A percentile compares a stretch with the other conserved stretches of the same genome.
These are phyloP conservation scores for Lophium mytilinum DNA, from an alignment of 495 filamentous ascomycete species.

Conservation along the genomic window DNA sequence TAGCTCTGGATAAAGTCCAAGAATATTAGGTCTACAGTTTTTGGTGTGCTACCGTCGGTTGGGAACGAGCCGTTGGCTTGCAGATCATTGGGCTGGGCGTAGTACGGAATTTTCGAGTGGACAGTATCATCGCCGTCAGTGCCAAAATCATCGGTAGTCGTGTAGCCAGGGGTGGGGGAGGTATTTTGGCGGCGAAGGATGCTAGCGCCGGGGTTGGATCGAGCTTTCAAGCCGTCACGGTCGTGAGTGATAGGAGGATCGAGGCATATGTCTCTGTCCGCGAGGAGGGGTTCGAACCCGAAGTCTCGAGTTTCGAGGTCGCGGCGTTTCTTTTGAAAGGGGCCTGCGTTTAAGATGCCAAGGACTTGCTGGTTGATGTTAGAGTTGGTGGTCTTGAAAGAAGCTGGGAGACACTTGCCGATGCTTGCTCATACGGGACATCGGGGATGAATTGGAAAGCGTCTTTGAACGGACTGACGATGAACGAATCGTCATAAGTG, in stretches of 20 bases:
- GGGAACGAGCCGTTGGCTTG: slow-evolving; percentile 32
- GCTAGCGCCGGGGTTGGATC: slow-evolving; percentile 1
- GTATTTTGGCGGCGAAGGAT: slow-evolving; percentile 37
- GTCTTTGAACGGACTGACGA: slow-evolving; percentile 34
- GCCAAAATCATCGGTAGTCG: slow-evolving; percentile 39
- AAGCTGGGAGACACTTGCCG: background rate
- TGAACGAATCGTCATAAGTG: slow-evolving; percentile 35
- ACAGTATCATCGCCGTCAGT: slow-evolving; percentile 34
- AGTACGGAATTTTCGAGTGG: slow-evolving; percentile 27
- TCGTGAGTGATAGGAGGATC: slow-evolving; percentile 31
- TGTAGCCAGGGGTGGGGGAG: slow-evolving; percentile 33
- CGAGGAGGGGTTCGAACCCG: slow-evolving; percentile 26
- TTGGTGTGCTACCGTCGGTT: slow-evolving; percentile 22
- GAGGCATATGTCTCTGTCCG: slow-evolving; percentile 35
- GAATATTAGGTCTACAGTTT: slow-evolving; percentile 32
- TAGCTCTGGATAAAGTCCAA: slow-evolving; percentile 28
- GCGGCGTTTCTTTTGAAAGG: slow-evolving; percentile 35
- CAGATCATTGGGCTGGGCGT: slow-evolving; percentile 19
- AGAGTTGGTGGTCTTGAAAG: background rate
- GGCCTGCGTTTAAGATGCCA: slow-evolving; percentile 35
- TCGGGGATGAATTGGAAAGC: slow-evolving; percentile 33
- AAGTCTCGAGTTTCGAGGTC: slow-evolving; percentile 26
- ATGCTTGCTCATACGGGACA: slow-evolving; percentile 32
- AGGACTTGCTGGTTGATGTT: slow-evolving; percentile 27
- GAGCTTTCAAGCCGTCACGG: slow-evolving; percentile 9